Evolutionary conservation across 2,329 filamentous ascomycete genomes (phyloP), one percentile per base, ranked within the genome.

Genomic region (Sclerotinia sclerotiorum): DNA sequence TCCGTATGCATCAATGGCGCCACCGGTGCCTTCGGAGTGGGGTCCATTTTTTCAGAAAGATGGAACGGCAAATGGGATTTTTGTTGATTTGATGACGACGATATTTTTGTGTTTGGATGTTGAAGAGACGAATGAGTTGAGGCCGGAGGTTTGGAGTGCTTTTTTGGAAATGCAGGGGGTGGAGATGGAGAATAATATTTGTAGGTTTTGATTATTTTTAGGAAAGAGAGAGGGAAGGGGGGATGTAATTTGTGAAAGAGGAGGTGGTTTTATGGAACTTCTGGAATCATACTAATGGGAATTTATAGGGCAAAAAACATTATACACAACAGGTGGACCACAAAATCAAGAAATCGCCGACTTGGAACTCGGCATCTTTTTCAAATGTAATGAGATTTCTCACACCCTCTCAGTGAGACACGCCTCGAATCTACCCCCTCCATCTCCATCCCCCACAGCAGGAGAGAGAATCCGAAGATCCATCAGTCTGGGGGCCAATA

Each of bases 41-140:
- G 69, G 70, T 56, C 69, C 73, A 4, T 65, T 76, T 17, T 75
- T 74, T 42, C 70, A 70, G 24, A 57, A 60, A 1, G 69, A 73
- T 13, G 67, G 64, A 5, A 70, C 69, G 21, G 70, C 71, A 1
- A 71, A 69, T 6, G 70, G 69, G 27, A 72, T 73, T 27, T 74
- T 74, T 58, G 67, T 72, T 1, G 69, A 72, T 15, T 69, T 74
- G 57, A 74, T 74, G 73, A 72, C 72, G 48, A 73, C 70, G n/a
- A 69, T 75, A 6, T 75, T 75, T 64, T 63, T 68, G 42, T 66
- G 67, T 49, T 58, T 75, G 27, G 74, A 75, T 68, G 68, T 69
- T 6, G 67, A 71, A 11, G 71, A 71, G 27, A 73, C 72, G 2
- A 73, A 73, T 13, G 72, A 68, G 56, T 46, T 75, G 27, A 71